Conservation (phyloP, 2,329 filamentous ascomycete genomes). For the Ophiostoma australiae region DNA sequence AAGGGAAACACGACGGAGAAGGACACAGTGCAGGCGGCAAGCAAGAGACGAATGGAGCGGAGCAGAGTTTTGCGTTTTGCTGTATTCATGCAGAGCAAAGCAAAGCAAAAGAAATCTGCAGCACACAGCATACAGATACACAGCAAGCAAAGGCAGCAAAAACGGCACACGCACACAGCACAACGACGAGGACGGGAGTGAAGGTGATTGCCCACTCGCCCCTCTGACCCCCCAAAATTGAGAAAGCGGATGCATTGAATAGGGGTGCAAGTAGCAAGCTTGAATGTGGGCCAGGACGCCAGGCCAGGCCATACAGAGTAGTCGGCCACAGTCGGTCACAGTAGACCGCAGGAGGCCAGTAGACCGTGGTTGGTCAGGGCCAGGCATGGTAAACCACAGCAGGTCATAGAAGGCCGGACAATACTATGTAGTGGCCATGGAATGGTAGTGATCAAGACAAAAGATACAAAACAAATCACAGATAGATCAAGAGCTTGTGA, state of each 20-base stretch:
- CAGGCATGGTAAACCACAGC: not conserved
- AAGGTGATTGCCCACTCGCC: not conserved
- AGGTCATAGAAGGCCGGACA: no score
- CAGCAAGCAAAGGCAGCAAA: not conserved
- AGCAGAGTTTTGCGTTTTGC: conserved; percentile 12
- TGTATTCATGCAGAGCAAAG: not conserved
- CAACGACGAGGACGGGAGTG: conserved; percentile 16
- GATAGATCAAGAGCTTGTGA: not conserved
- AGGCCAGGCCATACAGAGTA: not conserved
- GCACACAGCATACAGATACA: not conserved
- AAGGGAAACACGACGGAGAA: not conserved
- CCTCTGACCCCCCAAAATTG: conserved; percentile 23
- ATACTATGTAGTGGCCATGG: not conserved
- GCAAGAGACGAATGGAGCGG: conserved; percentile 6
- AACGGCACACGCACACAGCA: conserved; percentile 11
- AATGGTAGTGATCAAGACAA: not conserved
- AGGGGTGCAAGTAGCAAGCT: conserved; percentile 17
- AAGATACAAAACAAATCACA: not conserved
- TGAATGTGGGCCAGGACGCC: conserved; percentile 16
- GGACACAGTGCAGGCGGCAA: conserved; percentile 8
- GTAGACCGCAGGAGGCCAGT: no score
- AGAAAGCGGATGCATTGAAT: conserved; percentile 21
- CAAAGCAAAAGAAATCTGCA: conserved; percentile 2
- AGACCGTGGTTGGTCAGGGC: no score
- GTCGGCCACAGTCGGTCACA: not conserved